These are phyloP conservation scores for Wickerhamiella dianesei DNA, from an alignment of 805 yeast genomes.

Conservation along the genomic window DNA sequence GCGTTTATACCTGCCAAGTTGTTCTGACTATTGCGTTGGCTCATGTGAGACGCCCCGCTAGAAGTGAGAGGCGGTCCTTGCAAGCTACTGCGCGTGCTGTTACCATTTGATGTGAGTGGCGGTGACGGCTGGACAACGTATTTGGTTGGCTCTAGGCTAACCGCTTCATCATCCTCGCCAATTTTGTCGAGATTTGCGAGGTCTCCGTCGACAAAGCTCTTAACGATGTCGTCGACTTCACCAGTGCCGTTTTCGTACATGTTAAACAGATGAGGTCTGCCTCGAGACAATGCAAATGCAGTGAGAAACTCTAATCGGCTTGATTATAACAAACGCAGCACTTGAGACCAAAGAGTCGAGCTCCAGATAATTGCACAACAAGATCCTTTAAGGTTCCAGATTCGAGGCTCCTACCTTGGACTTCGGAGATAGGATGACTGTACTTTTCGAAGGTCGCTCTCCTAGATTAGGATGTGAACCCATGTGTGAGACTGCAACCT, in stretches of 20 bases:
- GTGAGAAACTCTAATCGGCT: no score
- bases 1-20: neutral
- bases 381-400: no score
- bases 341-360: no score
- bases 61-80: neutral
- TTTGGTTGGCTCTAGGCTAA: conserved; percentile 9
- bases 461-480: neutral
- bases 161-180: conserved; percentile 18
- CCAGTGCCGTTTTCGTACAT: conserved; percentile 5
- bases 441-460: neutral
- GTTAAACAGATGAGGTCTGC: neutral
- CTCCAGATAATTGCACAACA: no score
- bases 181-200: conserved; percentile 23
- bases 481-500: no score
- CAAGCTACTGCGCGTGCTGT: neutral
- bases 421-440: neutral
- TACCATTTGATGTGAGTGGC: neutral
- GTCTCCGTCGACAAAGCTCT: conserved; percentile 22
- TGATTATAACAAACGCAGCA: no score
- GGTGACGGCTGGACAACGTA: conserved; percentile 16
- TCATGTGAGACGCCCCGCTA: neutral
- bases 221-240: conserved; percentile 23
- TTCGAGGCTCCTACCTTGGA: no score
- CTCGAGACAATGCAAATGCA: no score
- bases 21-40: neutral